phyloP scores from a whole-genome alignment of 495 filamentous ascomycete genomes.

The Penicillium subrubescens region DNA sequence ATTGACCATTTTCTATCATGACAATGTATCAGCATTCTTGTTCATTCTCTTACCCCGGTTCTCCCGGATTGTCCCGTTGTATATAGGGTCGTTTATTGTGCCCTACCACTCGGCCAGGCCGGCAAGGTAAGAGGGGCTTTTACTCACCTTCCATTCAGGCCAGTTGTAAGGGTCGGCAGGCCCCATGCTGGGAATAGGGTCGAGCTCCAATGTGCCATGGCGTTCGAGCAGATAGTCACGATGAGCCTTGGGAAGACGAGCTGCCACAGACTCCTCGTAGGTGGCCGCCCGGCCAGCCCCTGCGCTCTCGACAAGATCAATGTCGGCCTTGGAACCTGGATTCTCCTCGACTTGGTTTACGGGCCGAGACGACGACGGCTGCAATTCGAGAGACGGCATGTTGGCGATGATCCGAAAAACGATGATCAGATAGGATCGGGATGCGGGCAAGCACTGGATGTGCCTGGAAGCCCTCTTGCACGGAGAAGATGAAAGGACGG shows the following conservation, averaged over 20 bases:
- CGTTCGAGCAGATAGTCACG: constrained; percentile 54
- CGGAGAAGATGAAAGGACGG: constrained; percentile 1
- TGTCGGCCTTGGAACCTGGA: constrained; percentile 28
- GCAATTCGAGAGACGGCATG: constrained; percentile 33
- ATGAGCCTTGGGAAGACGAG: constrained; percentile 41
- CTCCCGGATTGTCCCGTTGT: background rate
- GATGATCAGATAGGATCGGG: background rate
- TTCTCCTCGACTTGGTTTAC: constrained; percentile 16
- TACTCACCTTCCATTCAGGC: constrained; percentile 55
- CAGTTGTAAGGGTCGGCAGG: constrained; percentile 60
- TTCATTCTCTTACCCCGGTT: background rate
- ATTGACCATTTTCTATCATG: constrained; percentile 54
- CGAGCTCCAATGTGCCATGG: constrained; percentile 57
- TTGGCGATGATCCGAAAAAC: background rate
- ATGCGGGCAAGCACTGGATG: background rate
- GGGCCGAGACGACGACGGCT: constrained; percentile 22
- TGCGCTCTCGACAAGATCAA: constrained; percentile 39
- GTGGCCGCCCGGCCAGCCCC: constrained; percentile 29
- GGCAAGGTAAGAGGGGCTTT: background rate
- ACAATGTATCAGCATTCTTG: constrained; percentile 11
- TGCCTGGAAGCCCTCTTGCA: background rate
- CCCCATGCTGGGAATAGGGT: constrained; percentile 52
- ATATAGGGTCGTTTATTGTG: background rate
- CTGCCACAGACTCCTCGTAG: constrained; percentile 34
- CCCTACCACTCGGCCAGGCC: background rate